Conservation (phyloP, 108 stramenopile species). For the Cyclotella kingstonii region DNA sequence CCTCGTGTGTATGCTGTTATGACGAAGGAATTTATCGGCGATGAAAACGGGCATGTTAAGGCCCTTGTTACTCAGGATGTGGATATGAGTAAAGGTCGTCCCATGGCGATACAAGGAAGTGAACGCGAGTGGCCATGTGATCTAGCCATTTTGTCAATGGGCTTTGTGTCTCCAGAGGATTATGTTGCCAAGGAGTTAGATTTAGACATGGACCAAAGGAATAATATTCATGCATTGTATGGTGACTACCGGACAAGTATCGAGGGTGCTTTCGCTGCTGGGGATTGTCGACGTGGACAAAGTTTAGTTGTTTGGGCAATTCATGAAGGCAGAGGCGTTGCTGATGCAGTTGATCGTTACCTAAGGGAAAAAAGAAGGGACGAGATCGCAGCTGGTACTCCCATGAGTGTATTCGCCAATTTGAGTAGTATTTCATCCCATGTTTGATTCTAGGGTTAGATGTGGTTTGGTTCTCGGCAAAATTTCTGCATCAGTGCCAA, state of each 20-base stretch:
- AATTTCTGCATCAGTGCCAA: too few species aligned
- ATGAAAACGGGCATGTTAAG: conserved; percentile 89
- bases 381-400: conserved; percentile 42
- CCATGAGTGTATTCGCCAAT: conserved; percentile 73
- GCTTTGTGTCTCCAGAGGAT: conserved; percentile 94
- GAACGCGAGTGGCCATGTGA: conserved; percentile 94
- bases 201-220: conserved; percentile 87
- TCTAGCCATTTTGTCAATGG: conserved; percentile 93
- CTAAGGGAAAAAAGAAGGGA: conserved; percentile 73
- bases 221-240: conserved; percentile 95
- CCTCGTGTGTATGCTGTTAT: conserved; percentile 95
- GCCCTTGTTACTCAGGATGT: conserved; percentile 94
- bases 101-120: conserved; percentile 82
- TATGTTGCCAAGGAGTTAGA: conserved; percentile 78
- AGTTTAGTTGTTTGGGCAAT: conserved; percentile 98
- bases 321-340: conserved; percentile 95
- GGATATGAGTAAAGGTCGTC: conserved; percentile 79
- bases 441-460: too few species aligned
- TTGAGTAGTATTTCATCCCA: conserved; percentile 77
- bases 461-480: too few species aligned
- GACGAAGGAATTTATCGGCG: conserved; percentile 95
- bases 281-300: conserved; percentile 97
- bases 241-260: conserved; percentile 92
- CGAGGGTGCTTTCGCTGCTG: conserved; percentile 97
- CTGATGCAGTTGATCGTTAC: conserved; percentile 82